Percentiles rank a stretch among this genome's conserved stretches.
Conservation (phyloP, 2,329 filamentous ascomycete species). For the Allantophomopsis lycopodina region DNA sequence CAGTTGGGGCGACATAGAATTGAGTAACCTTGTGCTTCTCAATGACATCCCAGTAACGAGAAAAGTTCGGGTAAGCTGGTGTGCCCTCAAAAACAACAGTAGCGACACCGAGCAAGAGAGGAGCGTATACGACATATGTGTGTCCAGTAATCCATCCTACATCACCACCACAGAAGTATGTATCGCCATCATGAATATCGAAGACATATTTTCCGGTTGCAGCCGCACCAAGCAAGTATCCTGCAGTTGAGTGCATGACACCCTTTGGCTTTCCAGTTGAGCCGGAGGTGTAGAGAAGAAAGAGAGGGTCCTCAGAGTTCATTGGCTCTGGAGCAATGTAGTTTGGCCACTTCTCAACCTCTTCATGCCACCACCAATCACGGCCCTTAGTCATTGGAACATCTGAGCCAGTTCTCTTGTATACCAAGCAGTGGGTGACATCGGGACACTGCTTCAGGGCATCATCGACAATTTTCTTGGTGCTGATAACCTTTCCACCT, state of each 20-base stretch:
- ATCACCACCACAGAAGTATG: conserved; percentile 95
- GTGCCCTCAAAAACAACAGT: conserved; percentile 98
- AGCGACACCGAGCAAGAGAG: conserved; percentile 79
- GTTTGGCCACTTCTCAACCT: conserved; percentile 89
- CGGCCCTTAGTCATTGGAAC: conserved; percentile 81
- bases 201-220: conserved; percentile 97
- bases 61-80: conserved; percentile 94
- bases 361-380: conserved; percentile 98
- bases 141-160: conserved; percentile 99
- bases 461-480: conserved; percentile 98
- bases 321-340: conserved; percentile 85
- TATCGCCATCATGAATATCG: conserved; percentile 87
- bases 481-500: conserved; percentile 91
- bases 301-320: conserved; percentile 89
- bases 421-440: conserved; percentile 76
- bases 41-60: conserved; percentile 97
- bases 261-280: conserved; percentile 98
- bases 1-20: conserved; percentile 96
- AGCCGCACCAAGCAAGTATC: conserved; percentile 88
- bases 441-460: conserved; percentile 91
- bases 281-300: conserved; percentile 94
- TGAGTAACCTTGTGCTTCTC: conserved; percentile 91
- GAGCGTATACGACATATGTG: conserved; percentile 96
- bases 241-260: conserved; percentile 92
- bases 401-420: conserved; percentile 87